Evolutionary conservation across 371 early-diverging fungal genomes (phyloP), one percentile per base, ranked within the genome.

Genomic region (Gilbertella persicaria): DNA sequence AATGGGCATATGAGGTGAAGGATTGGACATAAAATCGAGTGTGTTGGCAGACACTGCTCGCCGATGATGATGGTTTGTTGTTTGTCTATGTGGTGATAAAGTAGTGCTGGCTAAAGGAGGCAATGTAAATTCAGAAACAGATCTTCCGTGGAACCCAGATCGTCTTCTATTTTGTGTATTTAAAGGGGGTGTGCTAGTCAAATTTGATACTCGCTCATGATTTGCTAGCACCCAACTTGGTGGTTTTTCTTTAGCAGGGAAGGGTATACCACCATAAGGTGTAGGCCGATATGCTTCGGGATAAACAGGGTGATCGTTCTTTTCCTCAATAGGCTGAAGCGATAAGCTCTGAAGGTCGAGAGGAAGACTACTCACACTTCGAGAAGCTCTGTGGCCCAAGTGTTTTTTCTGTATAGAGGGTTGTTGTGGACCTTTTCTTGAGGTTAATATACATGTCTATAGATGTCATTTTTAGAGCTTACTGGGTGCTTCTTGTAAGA

Each of bases 21-120:
- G 45, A 29, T 40, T 50, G 10, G 50, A 37, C 53, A 64, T 60
- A 17, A 55, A 55, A 26, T 55, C 65, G 7, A 64, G 23, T 10
- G 53, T 64, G 33, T 55, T 64, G 0, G 65, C 65, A 4, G 65
- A 64, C 1, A 43, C 60, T 0, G 65, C 55, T 55, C 65, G 39
- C 40, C 62, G 38, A 23, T 60, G 61, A 50, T 52, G 60, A 45
- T 47, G 49, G 19, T 25, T 39, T 19, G 16, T 29, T 44, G 40
- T 51, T 40, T 20, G 61, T 53, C 23, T 50, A 40, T 10, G 66
- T 57, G 16, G 55, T 28, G 51, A 26, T 23, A 29, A 28, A 29
- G 48, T n/a, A 41, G 29, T 41, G 53, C 33, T 36, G 51, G 20
- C 10, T 33, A 55, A 16, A 25, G 60, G 48, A 20, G 52, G 33